Evolutionary conservation across 2,329 filamentous ascomycete species (phyloP).

Genomic region (Aspergillus aculeatus): DNA sequence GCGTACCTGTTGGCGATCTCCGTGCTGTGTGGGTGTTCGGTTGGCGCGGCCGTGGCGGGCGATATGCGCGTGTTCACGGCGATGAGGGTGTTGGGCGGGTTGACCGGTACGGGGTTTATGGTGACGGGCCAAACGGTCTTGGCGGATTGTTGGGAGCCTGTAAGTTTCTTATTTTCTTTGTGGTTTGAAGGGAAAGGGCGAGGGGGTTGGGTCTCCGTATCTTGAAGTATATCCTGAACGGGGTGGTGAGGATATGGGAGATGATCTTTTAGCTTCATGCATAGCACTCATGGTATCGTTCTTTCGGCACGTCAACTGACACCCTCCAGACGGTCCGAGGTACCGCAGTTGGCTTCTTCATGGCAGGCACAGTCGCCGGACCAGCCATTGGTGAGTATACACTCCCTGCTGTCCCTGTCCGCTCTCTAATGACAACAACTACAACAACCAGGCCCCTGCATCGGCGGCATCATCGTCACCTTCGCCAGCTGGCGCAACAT

Average conservation of each 20-base stretch:
- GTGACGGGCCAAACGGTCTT: constrained; percentile 41
- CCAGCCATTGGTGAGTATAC: constrained; percentile 40
- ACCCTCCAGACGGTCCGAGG: constrained; percentile 36
- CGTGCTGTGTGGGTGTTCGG: constrained; percentile 32
- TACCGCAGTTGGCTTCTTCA: constrained; percentile 46
- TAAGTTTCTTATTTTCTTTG: constrained; percentile 11
- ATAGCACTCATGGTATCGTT: background rate
- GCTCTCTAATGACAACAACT: background rate
- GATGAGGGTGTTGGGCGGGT: constrained; percentile 35
- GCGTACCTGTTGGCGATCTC: constrained; percentile 38
- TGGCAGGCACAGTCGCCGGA: constrained; percentile 44
- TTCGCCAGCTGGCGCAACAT: constrained; percentile 72
- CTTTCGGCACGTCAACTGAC: background rate
- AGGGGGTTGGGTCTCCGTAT: background rate
- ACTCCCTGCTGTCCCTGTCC: too few relatives aligned
- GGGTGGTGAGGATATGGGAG: too few relatives aligned
- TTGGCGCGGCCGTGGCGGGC: constrained; percentile 32
- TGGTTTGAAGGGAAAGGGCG: background rate
- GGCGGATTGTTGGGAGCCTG: constrained; percentile 41
- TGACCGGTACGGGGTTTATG: constrained; percentile 42
- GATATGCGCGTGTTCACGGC: constrained; percentile 38
- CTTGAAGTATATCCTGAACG: too few relatives aligned
- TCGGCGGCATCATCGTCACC: constrained; percentile 76
- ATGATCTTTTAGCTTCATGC: too few relatives aligned
- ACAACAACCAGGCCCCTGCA: constrained; percentile 47